phyloP scores from a whole-genome alignment of 495 filamentous ascomycete genomes.

The Cryomyces antarcticus region DNA sequence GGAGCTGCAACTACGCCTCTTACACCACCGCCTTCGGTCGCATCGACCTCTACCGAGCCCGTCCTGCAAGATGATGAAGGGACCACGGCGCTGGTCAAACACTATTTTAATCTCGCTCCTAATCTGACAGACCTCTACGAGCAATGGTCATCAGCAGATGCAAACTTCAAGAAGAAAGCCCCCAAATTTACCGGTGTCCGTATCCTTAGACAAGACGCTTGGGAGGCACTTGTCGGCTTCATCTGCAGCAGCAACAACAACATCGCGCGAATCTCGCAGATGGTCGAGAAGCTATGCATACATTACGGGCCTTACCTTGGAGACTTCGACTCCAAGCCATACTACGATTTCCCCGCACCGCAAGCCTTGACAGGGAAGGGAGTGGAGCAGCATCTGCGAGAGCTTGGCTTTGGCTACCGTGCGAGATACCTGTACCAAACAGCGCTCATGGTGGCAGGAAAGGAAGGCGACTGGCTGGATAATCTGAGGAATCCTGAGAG shows the following conservation, averaged over 20 bases:
- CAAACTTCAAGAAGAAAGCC: constrained; percentile 79
- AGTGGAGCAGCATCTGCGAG: constrained; percentile 59
- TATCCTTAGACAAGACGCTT: constrained; percentile 88
- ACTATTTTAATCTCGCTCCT: constrained; percentile 30
- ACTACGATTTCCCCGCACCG: constrained; percentile 75
- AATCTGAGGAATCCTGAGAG: constrained; percentile 55
- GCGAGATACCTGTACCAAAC: constrained; percentile 82
- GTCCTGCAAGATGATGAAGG: constrained; percentile 23
- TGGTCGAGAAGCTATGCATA: constrained; percentile 82
- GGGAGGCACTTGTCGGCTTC: constrained; percentile 86
- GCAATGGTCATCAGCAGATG: constrained; percentile 68
- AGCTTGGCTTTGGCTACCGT: constrained; percentile 83
- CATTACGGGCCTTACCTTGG: constrained; percentile 67
- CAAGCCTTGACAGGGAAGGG: constrained; percentile 42
- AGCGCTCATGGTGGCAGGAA: constrained; percentile 48
- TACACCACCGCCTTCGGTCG: constrained; percentile 19
- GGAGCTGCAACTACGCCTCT: constrained; percentile 8
- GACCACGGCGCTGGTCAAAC: constrained; percentile 26
- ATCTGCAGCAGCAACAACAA: constrained; percentile 99
- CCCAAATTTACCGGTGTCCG: constrained; percentile 77
- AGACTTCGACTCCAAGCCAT: constrained; percentile 43
- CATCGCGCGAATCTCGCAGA: constrained; percentile 80
- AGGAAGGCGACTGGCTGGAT: constrained; percentile 59
- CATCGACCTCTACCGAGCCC: constrained; percentile 7
- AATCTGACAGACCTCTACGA: constrained; percentile 59